These are phyloP conservation scores for Waltergamsia citrina DNA, from an alignment of 2,329 filamentous ascomycete genomes.

Conservation along the genomic window DNA sequence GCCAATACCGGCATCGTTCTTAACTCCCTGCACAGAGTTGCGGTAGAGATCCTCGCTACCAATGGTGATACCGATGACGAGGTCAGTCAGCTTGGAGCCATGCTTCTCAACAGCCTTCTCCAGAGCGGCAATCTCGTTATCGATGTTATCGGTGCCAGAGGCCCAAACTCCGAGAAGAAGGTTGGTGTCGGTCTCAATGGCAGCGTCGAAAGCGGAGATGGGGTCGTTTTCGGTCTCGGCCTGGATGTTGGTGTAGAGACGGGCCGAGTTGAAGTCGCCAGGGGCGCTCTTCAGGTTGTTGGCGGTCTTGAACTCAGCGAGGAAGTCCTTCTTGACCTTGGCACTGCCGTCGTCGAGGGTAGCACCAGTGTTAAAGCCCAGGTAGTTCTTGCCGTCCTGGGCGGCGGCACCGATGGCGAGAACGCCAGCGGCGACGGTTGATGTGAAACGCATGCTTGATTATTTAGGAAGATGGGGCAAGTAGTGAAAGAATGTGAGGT, in stretches of 20 bases:
- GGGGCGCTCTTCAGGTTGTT: conserved; percentile 28
- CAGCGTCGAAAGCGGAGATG: conserved; percentile 69
- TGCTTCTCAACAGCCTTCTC: conserved; percentile 43
- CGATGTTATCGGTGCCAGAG: conserved; percentile 43
- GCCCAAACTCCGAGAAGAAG: conserved; percentile 59
- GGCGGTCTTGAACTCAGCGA: conserved; percentile 32
- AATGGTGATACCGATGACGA: conserved; percentile 55
- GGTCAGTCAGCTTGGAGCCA: conserved; percentile 41
- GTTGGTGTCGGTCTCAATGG: conserved; percentile 48
- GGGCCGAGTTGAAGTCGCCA: conserved; percentile 47
- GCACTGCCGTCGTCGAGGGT: conserved; percentile 34
- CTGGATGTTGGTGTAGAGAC: conserved; percentile 61
- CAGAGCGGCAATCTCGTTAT: conserved; percentile 51
- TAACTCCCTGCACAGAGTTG: conserved; percentile 47
- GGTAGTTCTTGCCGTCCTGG: conserved; percentile 33
- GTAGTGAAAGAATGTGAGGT: not conserved
- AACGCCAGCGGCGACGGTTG: conserved; percentile 24
- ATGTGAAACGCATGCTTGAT: conserved; percentile 27
- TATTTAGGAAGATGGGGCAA: no score
- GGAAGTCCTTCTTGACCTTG: conserved; percentile 42
- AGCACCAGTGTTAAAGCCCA: conserved; percentile 44
- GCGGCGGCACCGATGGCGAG: conserved; percentile 29
- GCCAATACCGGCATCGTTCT: conserved; percentile 53
- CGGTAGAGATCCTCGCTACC: conserved; percentile 62
- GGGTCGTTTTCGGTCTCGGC: conserved; percentile 62